Base-by-base conservation (phyloP, 179 eudicot species). In the Carnegiea gigantea region DNA sequence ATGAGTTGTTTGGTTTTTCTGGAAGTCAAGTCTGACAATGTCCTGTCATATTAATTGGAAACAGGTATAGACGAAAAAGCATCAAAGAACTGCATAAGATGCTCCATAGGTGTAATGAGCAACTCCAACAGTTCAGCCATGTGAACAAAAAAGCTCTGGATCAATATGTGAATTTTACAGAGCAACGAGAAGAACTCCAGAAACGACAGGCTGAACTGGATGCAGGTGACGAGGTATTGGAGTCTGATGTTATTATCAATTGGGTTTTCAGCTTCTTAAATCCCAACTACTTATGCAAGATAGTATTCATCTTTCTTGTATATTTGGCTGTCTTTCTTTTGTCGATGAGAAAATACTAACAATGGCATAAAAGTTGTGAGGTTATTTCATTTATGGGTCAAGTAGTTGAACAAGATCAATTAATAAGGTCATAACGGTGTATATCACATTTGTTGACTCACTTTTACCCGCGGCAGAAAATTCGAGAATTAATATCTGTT, bases 141-240 rank as follows among this genome's bases (percentile, higher is more conserved):
- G 98, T 96, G 73, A 96, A 94, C 92, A 94, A 94, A 84, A 94
- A 96, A 86, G 98, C 98, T 65, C 91, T 96, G 79, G 99, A 96
- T 90, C 99, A 96, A 78, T 96, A 96, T 83, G 94, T 92, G 62
- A 94, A 93, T 83, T 96, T 96, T 76, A 96, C 97, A 49, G 99
- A 96, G 89, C 99, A 96, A 85, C 86, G 99, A 75, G 98, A 93
- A 88, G 97, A 93, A 84, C 95, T 96, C 74, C 97, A 94, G 90
- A 91, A 90, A 84, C 89, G 99, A 82, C 98, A 93, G 87, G 97
- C 94, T 78, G 99, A 94, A 83, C 81, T 94, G 86, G 96, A 96
- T 93, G 96, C 97, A n/a, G 98, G 98, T 82, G 99, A 96, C 85
- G 97, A 96, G 98, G 99, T 96, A 88, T 49, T 40, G 46, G 28